phyloP scores from a whole-genome alignment of 2,329 filamentous ascomycete species.

The Nigrograna mackinnonii region DNA sequence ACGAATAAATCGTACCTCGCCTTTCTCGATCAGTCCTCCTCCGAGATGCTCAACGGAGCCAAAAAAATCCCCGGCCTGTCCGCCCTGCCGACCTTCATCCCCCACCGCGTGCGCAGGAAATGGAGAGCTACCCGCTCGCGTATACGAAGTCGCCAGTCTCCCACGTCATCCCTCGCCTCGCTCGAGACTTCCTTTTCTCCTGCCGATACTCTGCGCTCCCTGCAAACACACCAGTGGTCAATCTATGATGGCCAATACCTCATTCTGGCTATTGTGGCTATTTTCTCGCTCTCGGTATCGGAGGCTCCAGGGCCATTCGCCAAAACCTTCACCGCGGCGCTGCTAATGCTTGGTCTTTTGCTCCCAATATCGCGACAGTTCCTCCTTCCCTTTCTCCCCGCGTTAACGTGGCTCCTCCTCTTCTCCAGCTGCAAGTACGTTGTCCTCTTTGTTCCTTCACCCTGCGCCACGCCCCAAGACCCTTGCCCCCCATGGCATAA shows the following conservation, averaged over 20 bases:
- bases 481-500: constrained; percentile 3
- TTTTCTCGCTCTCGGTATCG: constrained; percentile 84
- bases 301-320: constrained; percentile 75
- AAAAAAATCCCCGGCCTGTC: constrained; percentile 53
- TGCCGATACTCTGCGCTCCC: constrained; percentile 72
- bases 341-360: constrained; percentile 70
- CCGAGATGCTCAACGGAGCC: constrained; percentile 46
- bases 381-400: constrained; percentile 83
- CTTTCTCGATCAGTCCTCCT: constrained; percentile 30
- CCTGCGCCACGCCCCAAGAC: constrained; percentile 6
- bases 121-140: constrained; percentile 65
- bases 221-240: constrained; percentile 80
- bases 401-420: constrained; percentile 84
- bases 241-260: constrained; percentile 85
- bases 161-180: constrained; percentile 72
- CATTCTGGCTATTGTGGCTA: constrained; percentile 70
- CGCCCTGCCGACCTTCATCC: constrained; percentile 57
- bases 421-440: constrained; percentile 93
- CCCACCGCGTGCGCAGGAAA: constrained; percentile 68
- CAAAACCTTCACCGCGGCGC: constrained; percentile 73
- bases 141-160: constrained; percentile 67
- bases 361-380: constrained; percentile 89
- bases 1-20: constrained; percentile 39
- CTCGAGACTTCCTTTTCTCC: constrained; percentile 84
- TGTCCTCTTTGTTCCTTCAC: constrained; percentile 5